These are phyloP conservation scores for Theobroma grandiflorum DNA, from an alignment of 441 rosid species.

Conservation along the genomic window DNA sequence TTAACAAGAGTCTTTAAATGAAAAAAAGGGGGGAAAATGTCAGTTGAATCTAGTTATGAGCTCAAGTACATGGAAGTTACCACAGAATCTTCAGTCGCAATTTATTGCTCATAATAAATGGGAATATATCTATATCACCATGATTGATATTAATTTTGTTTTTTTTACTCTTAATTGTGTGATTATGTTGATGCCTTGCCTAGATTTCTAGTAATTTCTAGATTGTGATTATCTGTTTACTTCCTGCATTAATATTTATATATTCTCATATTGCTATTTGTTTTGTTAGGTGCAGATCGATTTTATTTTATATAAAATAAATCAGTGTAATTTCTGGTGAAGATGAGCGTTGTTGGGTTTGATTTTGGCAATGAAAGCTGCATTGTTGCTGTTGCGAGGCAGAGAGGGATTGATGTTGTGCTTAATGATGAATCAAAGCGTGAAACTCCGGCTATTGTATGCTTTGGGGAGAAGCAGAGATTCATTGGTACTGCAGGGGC, in stretches of 20 bases:
- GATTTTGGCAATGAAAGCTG: slow-evolving; percentile 96
- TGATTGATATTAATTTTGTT: background rate
- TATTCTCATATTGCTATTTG: background rate
- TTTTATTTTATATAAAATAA: background rate
- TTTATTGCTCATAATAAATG: background rate
- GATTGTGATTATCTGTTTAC: background rate
- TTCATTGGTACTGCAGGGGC: slow-evolving; percentile 99
- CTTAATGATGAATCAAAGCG: slow-evolving; percentile 98
- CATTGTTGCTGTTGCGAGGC: slow-evolving; percentile 95
- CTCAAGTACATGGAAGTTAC: background rate
- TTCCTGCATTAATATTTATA: background rate
- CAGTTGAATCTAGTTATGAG: background rate
- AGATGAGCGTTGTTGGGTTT: slow-evolving; percentile 97
- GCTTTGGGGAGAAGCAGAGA: slow-evolving; percentile 97
- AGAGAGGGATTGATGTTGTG: slow-evolving; percentile 96
- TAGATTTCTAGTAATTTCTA: background rate
- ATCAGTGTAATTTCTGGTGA: slow-evolving; percentile 24
- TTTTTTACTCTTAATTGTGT: background rate
- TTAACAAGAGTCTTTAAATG: background rate
- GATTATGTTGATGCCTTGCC: background rate
- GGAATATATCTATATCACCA: background rate
- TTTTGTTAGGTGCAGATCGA: slow-evolving; percentile 11
- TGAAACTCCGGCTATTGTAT: slow-evolving; percentile 96
- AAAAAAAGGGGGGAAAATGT: background rate
- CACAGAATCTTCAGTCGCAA: background rate